Evolutionary conservation across 2,329 filamentous ascomycete species (phyloP).

Genomic region (Aspergillus versicolor): DNA sequence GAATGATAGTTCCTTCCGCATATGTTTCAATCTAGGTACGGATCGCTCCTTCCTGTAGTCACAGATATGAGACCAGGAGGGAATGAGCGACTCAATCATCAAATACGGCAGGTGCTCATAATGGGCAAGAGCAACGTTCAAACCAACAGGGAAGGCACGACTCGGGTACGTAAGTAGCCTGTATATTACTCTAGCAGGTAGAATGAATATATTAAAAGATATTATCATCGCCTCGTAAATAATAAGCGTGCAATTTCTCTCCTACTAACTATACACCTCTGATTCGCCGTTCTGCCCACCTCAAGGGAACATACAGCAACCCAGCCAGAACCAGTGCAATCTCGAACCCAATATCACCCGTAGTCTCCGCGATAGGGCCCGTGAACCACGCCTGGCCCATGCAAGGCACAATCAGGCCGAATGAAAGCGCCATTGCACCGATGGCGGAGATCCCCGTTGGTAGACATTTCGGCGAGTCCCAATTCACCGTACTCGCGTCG

Average conservation of each 20-base stretch:
- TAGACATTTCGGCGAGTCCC: background rate
- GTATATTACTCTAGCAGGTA: too few species aligned
- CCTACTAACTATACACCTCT: background rate
- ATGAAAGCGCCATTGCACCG: background rate
- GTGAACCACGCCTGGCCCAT: constrained; percentile 12
- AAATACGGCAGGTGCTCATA: too few species aligned
- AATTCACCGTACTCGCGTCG: background rate
- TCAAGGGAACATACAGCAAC: constrained; percentile 1
- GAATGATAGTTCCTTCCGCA: too few species aligned
- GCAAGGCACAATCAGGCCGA: constrained; percentile 6
- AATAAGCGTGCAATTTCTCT: too few species aligned
- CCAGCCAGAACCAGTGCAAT: constrained; percentile 6
- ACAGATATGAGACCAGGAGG: too few species aligned
- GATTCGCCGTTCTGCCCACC: constrained; percentile 1
- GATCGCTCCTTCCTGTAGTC: too few species aligned
- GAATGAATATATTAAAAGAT: background rate
- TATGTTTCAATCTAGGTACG: too few species aligned
- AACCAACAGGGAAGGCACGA: too few species aligned
- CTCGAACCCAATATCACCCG: constrained; percentile 15
- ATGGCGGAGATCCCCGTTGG: constrained; percentile 3
- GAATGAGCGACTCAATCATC: too few species aligned
- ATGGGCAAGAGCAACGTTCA: too few species aligned
- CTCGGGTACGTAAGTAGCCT: too few species aligned
- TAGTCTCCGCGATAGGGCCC: constrained; percentile 9
- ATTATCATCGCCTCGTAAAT: background rate